These are phyloP conservation scores for Skeletonema grethae DNA, from an alignment of 108 stramenopile genomes.

Conservation along the genomic window DNA sequence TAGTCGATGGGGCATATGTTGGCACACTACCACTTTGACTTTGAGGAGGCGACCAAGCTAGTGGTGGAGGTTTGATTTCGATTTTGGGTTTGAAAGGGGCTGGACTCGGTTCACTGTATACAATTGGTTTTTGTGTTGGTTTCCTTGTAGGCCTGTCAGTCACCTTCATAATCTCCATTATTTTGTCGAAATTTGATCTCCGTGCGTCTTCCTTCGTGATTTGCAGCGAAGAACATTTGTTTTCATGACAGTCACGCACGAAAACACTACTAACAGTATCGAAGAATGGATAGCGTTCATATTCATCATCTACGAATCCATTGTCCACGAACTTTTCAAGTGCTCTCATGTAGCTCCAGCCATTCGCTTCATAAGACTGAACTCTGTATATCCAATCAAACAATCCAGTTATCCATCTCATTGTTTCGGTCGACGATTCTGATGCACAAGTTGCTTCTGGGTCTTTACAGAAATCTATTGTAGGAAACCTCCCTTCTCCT, in stretches of 20 bases:
- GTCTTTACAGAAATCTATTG: constrained; percentile 26
- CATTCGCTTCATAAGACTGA: constrained; percentile 25
- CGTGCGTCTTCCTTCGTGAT: constrained; percentile 15
- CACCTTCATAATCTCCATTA: constrained; percentile 8
- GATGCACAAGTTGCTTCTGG: constrained; percentile 33
- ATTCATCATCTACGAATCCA: constrained; percentile 15
- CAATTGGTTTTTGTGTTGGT: neutral
- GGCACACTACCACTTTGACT: neutral
- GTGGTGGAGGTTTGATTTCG: constrained; percentile 4
- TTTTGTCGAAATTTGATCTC: constrained; percentile 13
- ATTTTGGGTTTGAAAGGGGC: neutral
- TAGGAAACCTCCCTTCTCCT: constrained; percentile 22
- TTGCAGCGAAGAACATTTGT: constrained; percentile 14
- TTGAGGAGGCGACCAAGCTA: neutral
- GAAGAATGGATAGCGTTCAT: constrained; percentile 11
- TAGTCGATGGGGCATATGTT: neutral
- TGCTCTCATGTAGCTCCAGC: constrained; percentile 23
- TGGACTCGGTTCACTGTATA: neutral
- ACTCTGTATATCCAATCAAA: constrained; percentile 37
- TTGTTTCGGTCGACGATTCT: constrained; percentile 10
- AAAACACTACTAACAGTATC: constrained; percentile 30
- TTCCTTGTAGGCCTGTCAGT: neutral
- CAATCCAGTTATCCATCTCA: constrained; percentile 32
- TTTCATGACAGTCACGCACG: constrained; percentile 14
- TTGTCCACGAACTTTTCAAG: constrained; percentile 29